Evolutionary conservation across 2,329 filamentous ascomycete species (phyloP).

Genomic region (Aspergillus melleus): DNA sequence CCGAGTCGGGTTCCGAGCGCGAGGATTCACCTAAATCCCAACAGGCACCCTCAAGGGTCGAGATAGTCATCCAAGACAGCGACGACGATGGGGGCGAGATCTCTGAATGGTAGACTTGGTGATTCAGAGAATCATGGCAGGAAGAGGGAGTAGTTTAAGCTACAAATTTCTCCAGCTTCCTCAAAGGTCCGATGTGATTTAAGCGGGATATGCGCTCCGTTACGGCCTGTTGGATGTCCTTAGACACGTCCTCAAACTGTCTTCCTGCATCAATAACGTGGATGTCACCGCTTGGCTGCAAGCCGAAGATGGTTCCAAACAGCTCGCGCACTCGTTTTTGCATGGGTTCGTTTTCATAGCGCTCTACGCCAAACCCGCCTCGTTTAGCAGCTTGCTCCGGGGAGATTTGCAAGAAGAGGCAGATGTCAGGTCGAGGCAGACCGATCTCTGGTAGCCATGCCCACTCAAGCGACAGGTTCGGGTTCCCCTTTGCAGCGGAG

Average conservation of each 20-base stretch:
- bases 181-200: constrained; percentile 34
- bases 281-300: constrained; percentile 54
- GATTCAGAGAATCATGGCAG: not conserved
- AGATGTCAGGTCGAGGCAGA: constrained; percentile 81
- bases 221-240: constrained; percentile 35
- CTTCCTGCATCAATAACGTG: constrained; percentile 56
- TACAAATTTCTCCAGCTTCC: constrained; percentile 33
- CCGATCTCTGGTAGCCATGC: constrained; percentile 81
- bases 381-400: constrained; percentile 69
- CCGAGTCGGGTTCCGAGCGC: constrained; percentile 29
- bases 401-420: constrained; percentile 82
- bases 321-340: constrained; percentile 75
- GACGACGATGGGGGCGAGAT: constrained; percentile 53
- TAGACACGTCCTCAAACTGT: constrained; percentile 52
- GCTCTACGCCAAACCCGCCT: constrained; percentile 85
- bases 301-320: constrained; percentile 59
- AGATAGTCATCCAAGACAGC: constrained; percentile 56
- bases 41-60: constrained; percentile 25
- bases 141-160: not conserved
- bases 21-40: constrained; percentile 10
- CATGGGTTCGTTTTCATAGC: constrained; percentile 83
- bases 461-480: constrained; percentile 71
- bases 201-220: constrained; percentile 33
- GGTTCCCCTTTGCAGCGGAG: constrained; percentile 80
- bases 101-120: constrained; percentile 33